phyloP scores from a whole-genome alignment of 495 filamentous ascomycete genomes.

The Clavariopsis aquatica region DNA sequence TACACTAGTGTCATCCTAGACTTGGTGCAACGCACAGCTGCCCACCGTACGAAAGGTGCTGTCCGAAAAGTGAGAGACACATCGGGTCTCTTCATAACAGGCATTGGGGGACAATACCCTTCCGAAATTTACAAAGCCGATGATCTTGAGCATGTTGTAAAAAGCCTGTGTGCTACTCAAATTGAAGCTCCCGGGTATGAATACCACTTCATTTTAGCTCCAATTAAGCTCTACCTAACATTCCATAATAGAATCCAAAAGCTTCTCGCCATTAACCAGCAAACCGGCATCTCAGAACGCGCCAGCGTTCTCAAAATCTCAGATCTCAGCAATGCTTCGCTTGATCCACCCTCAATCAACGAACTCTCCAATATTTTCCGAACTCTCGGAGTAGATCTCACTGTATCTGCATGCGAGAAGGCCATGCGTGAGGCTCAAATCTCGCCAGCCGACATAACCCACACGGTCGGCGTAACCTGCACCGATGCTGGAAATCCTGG shows the following conservation, averaged over 20 bases:
- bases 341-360: constrained; percentile 54
- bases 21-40: neutral
- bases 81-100: neutral
- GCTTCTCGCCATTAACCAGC: constrained; percentile 10
- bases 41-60: neutral
- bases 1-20: neutral
- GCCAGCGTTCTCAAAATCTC: neutral
- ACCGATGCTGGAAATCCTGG: constrained; percentile 70
- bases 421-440: constrained; percentile 59
- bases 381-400: constrained; percentile 59
- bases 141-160: neutral
- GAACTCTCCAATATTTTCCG: constrained; percentile 59
- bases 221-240: neutral
- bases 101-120: neutral
- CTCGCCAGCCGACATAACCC: constrained; percentile 57
- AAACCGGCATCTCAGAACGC: constrained; percentile 20
- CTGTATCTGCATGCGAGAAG: constrained; percentile 58
- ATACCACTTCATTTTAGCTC: neutral
- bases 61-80: neutral
- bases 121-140: neutral
- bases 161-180: neutral
- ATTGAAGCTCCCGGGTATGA: neutral
- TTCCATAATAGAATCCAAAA: neutral
- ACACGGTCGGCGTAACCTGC: constrained; percentile 66
- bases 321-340: neutral